Base-by-base conservation (phyloP, 495 filamentous ascomycete species). In the Aeminium ludgeri region DNA sequence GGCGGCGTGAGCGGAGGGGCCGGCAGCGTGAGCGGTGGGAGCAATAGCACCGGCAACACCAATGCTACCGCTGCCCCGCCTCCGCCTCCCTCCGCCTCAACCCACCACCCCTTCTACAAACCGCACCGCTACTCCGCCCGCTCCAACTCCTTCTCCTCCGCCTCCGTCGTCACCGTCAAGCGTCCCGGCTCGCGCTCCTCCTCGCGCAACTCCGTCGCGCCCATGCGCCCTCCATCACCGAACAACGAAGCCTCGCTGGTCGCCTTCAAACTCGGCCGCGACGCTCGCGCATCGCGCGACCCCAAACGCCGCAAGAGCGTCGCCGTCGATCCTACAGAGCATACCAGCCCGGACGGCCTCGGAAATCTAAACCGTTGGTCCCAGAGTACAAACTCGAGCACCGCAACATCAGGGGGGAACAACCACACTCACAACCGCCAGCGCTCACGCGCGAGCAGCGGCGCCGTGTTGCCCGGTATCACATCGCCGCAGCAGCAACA, bases 311-410 rank as follows among this genome's bases (percentile, higher is more conserved):
- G 53, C 32, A 50, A 51, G 28, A 61, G 55, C 48, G 47, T 55
- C 23, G 58, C 52, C 11, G 34, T 45, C 35, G 52, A 52, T n/a
- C 36, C 48, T n/a, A 27, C 44, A n/a, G 55, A 62, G 19, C 62
- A 57, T 34, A 66, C 60, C 39, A 59, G 76, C 42, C 68, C 65
- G 51, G 79, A 82, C 52, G 73, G 74, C 3, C 59, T 84, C 31
- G 74, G 72, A 25, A 83, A 76, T 43, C 67, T 84, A 52, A 84
- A 87, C 58, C 76, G 82, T 40, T 87, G 81, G 83, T 86, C 81
- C 20, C 72, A 78, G 20, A 84, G 80, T 3, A 82, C 84, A 16
- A 54, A 69, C 8, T 83, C 78, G 33, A 86, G 79, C 57, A 72
- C 64, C 34, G 59, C 66, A 23, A 79, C 78, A 30, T 60, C 66